Percentiles rank a stretch among this genome's conserved stretches.
Conservation (phyloP, 1,139 yeast genomes). For the Kluyveromyces marxianus region DNA sequence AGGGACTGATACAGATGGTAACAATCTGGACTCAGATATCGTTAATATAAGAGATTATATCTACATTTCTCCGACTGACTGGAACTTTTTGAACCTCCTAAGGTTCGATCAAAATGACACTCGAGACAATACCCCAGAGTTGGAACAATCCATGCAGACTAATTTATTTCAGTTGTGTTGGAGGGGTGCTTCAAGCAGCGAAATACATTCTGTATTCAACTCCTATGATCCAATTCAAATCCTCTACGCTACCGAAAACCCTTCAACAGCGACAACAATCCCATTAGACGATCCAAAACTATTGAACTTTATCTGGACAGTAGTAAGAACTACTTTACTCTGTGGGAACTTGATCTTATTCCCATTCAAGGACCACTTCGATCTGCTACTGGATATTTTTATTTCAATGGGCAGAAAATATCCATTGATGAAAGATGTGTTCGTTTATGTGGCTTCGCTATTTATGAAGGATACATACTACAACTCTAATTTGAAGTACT, state of each 20-base stretch:
- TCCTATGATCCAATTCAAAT: constrained; percentile 6
- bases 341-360: constrained; percentile 9
- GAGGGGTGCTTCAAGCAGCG: constrained; percentile 3
- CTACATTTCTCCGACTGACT: constrained; percentile 8
- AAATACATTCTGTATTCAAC: constrained; percentile 3
- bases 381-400: constrained; percentile 3
- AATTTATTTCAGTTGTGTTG: constrained; percentile 7
- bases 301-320: constrained; percentile 10
- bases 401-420: constrained; percentile 3
- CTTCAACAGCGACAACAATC: constrained; percentile 1
- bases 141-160: background rate
- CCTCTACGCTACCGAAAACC: background rate
- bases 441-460: constrained; percentile 8
- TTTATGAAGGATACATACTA: constrained; percentile 10
- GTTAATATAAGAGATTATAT: constrained; percentile 8
- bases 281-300: constrained; percentile 8
- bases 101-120: constrained; percentile 3
- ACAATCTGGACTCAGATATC: background rate
- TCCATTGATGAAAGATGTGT: constrained; percentile 7
- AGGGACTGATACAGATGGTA: background rate
- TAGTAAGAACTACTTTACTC: constrained; percentile 5
- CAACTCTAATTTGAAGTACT: constrained; percentile 4
- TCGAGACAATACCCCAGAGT: background rate
- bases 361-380: constrained; percentile 7
- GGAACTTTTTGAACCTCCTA: constrained; percentile 6